These are phyloP conservation scores for Podila epigama DNA, from an alignment of 192 early-diverging fungal species.

Conservation along the genomic window DNA sequence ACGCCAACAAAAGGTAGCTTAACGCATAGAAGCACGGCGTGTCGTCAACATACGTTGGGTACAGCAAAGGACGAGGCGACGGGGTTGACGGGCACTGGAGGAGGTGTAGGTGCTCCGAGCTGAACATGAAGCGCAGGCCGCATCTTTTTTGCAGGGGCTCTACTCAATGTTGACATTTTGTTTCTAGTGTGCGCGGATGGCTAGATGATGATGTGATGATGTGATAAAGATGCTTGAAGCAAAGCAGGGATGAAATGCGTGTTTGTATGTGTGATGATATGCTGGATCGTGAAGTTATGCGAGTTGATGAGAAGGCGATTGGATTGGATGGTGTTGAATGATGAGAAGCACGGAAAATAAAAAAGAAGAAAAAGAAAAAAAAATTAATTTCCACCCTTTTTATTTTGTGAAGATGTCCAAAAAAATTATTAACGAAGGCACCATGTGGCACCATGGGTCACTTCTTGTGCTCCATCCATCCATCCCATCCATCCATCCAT, in stretches of 20 bases:
- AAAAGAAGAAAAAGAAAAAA: neutral
- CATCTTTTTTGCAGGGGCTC: constrained; percentile 33
- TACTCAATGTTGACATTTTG: constrained; percentile 4
- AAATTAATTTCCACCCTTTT: neutral
- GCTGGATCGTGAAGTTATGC: neutral
- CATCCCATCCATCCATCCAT: too few relatives aligned
- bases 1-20: too few relatives aligned
- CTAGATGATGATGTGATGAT: neutral
- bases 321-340: neutral
- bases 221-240: neutral
- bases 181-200: neutral
- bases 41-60: constrained; percentile 26
- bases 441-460: too few relatives aligned
- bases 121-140: constrained; percentile 35
- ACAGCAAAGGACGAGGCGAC: constrained; percentile 7
- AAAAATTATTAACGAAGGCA: too few relatives aligned
- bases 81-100: constrained; percentile 2
- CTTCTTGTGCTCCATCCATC: too few relatives aligned
- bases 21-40: too few relatives aligned
- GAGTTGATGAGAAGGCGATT: neutral
- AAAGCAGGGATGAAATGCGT: neutral
- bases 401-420: too few relatives aligned
- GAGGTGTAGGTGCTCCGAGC: constrained; percentile 14
- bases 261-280: neutral
- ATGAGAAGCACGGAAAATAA: neutral